Percentiles rank a stretch among this genome's conserved stretches.
Conservation (phyloP, 1,139 yeast genomes). For the Sugiyamaella grinbergsii region DNA sequence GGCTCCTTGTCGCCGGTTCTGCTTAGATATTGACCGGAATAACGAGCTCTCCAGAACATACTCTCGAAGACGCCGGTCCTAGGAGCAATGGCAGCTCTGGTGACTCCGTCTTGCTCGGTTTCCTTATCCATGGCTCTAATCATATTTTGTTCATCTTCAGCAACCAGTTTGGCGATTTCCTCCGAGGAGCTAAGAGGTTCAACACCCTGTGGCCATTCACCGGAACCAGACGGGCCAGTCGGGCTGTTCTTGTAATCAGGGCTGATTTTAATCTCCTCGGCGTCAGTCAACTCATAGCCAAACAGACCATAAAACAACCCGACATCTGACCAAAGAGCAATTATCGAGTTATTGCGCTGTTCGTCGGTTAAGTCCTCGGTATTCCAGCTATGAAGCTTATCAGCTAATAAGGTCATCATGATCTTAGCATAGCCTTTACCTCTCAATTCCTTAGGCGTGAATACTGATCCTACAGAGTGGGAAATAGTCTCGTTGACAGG, state of each 20-base stretch:
- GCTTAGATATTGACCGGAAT: slow-evolving; percentile 36
- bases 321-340: slow-evolving; percentile 68
- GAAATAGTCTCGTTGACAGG: slow-evolving; percentile 43
- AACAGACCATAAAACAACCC: slow-evolving; percentile 63
- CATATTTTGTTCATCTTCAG: slow-evolving; percentile 38
- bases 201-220: slow-evolving; percentile 31
- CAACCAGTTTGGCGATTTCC: slow-evolving; percentile 42
- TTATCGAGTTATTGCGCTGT: slow-evolving; percentile 46
- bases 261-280: slow-evolving; percentile 34
- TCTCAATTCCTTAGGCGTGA: slow-evolving; percentile 57
- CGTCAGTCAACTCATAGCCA: slow-evolving; percentile 53
- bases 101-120: slow-evolving; percentile 39
- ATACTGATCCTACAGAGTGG: slow-evolving; percentile 67
- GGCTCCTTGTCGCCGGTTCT: slow-evolving; percentile 26
- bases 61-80: slow-evolving; percentile 46
- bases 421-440: slow-evolving; percentile 65
- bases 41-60: slow-evolving; percentile 49
- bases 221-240: slow-evolving; percentile 23
- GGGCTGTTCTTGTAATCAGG: slow-evolving; percentile 22
- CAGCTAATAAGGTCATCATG: slow-evolving; percentile 51
- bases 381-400: slow-evolving; percentile 45
- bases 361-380: slow-evolving; percentile 41
- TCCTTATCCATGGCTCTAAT: slow-evolving; percentile 34
- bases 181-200: slow-evolving; percentile 39
- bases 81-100: slow-evolving; percentile 44